Evolutionary conservation across 176 grass and related monocot genomes (phyloP).

Genomic region (Pontederia paniculata): DNA sequence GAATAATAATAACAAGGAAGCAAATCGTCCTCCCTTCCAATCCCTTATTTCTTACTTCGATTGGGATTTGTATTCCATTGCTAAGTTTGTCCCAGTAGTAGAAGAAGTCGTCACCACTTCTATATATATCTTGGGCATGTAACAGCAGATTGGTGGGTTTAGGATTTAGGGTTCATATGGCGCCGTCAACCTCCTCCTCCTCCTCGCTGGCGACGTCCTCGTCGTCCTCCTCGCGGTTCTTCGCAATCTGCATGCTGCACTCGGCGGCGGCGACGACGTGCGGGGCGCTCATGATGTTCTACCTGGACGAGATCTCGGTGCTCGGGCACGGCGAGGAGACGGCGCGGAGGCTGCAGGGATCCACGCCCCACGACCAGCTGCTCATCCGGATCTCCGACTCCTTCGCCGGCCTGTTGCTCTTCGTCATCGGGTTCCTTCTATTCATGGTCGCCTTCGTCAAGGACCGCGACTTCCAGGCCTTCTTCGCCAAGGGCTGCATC

Average conservation of each 20-base stretch:
- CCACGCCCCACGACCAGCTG: conserved; percentile 42
- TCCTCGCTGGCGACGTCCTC: background rate
- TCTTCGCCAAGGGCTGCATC: conserved; percentile 46
- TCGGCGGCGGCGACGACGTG: conserved; percentile 29
- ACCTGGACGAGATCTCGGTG: conserved; percentile 27
- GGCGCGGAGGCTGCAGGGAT: conserved; percentile 33
- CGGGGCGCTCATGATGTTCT: conserved; percentile 51
- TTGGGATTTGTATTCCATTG: too few species aligned
- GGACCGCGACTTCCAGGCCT: conserved; percentile 42
- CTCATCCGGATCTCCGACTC: conserved; percentile 47
- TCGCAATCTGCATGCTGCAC: conserved; percentile 39
- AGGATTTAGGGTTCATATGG: too few species aligned
- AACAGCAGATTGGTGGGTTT: too few species aligned
- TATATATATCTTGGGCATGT: too few species aligned
- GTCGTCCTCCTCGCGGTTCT: conserved; percentile 23
- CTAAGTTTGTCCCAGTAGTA: too few species aligned
- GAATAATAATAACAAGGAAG: too few species aligned
- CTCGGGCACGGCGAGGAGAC: conserved; percentile 31
- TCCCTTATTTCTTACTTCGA: too few species aligned
- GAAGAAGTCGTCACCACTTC: too few species aligned
- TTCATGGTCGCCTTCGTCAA: conserved; percentile 47
- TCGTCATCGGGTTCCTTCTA: conserved; percentile 29
- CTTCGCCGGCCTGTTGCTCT: conserved; percentile 39
- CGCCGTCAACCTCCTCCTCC: too few species aligned
- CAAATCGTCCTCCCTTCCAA: too few species aligned